phyloP scores from a whole-genome alignment of 2,329 filamentous ascomycete species.

The Cryphonectria radicalis region DNA sequence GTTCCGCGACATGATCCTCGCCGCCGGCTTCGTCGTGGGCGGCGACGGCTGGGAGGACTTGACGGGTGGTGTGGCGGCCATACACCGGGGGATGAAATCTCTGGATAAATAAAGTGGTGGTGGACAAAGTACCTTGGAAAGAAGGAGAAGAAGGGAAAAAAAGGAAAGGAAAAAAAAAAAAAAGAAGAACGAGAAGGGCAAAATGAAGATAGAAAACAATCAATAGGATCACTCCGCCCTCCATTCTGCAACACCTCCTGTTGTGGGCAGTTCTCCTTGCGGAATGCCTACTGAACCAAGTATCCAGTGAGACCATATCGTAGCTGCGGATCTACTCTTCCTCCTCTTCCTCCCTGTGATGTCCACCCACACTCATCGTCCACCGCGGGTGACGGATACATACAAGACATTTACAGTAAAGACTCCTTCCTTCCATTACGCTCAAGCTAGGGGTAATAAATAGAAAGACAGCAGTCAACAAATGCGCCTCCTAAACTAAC shows the following conservation, averaged over 20 bases:
- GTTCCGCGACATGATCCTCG: conserved; percentile 81
- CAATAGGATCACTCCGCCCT: conserved; percentile 15
- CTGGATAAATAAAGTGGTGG: neutral
- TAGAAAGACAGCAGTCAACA: neutral
- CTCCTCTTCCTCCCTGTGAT: neutral
- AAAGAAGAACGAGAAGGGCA: neutral
- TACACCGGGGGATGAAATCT: conserved; percentile 95
- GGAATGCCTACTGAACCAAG: neutral
- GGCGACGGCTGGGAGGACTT: conserved; percentile 87
- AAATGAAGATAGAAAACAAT: neutral
- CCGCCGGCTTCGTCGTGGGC: conserved; percentile 84
- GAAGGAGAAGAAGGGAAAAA: neutral
- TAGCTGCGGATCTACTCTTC: neutral
- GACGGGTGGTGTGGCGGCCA: conserved; percentile 89
- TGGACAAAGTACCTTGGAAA: neutral
- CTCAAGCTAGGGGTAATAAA: neutral
- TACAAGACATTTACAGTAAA: neutral
- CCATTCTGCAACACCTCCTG: neutral
- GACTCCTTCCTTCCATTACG: neutral
- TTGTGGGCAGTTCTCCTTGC: neutral
- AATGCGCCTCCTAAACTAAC: neutral
- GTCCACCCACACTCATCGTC: neutral
- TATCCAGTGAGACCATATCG: neutral
- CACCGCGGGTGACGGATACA: neutral
- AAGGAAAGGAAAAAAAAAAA: neutral